Percentiles rank a stretch among this genome's conserved stretches.
Evolutionary conservation across 1,284 basidiomycete genomes (phyloP).

Genomic region (Salmacisia buchloeana): DNA sequence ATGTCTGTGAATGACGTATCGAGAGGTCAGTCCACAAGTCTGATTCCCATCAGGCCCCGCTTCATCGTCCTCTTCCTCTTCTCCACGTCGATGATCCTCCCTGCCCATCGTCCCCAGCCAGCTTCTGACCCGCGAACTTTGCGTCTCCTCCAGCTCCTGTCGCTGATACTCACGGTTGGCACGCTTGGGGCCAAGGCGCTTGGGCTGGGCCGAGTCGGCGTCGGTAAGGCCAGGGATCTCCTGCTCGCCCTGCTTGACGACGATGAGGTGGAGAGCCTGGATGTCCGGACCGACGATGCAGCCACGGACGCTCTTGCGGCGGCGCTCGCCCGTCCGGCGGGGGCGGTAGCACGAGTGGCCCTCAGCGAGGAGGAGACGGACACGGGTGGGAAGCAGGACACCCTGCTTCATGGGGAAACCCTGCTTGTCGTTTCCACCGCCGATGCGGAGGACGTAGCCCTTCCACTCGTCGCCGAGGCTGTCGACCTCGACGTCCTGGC

Average conservation of each 20-base stretch:
- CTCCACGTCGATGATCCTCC: neutral
- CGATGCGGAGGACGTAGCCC: slow-evolving; percentile 94
- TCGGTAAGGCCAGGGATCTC: slow-evolving; percentile 92
- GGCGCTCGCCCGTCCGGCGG: slow-evolving; percentile 90
- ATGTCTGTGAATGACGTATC: slow-evolving; percentile 57
- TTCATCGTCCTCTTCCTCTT: neutral
- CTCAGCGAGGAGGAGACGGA: slow-evolving; percentile 84
- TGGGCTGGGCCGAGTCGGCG: slow-evolving; percentile 70
- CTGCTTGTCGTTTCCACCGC: slow-evolving; percentile 83
- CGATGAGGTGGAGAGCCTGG: slow-evolving; percentile 84
- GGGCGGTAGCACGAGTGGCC: slow-evolving; percentile 96
- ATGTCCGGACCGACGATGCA: slow-evolving; percentile 94
- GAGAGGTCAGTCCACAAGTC: neutral
- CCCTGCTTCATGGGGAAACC: slow-evolving; percentile 98
- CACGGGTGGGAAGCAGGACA: slow-evolving; percentile 89
- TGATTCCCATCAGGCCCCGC: neutral
- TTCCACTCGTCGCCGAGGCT: slow-evolving; percentile 91
- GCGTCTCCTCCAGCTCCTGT: neutral
- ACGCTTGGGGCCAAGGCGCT: slow-evolving; percentile 83
- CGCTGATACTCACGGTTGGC: slow-evolving; percentile 36
- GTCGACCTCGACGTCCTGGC: slow-evolving; percentile 89
- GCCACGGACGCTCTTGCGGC: slow-evolving; percentile 96
- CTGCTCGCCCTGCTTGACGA: slow-evolving; percentile 92
- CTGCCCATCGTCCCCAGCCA: neutral
- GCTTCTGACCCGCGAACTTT: neutral